A percentile compares a stretch with the other conserved stretches of the same genome.
Conservation (phyloP, 257 asterid species). For the Cruciata laevipes region DNA sequence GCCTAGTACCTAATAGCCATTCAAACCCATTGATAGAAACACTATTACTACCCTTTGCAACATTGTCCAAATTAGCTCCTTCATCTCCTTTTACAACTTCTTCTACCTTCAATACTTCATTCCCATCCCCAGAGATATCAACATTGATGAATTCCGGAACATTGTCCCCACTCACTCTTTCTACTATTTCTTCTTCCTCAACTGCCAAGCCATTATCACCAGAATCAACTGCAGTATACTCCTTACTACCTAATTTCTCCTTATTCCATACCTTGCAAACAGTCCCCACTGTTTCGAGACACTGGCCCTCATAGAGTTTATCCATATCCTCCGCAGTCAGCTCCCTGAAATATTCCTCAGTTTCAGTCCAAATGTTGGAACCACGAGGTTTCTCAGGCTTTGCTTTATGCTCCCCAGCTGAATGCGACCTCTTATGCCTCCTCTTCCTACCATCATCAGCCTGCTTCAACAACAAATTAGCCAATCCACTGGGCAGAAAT, state of each 20-base stretch:
- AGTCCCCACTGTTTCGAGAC: constrained; percentile 10
- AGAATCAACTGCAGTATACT: constrained; percentile 18
- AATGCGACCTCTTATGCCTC: constrained; percentile 68
- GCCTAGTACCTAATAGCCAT: constrained; percentile 94
- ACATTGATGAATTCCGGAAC: constrained; percentile 45
- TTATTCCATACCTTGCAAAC: constrained; percentile 7
- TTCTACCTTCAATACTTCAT: constrained; percentile 9
- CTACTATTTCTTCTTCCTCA: constrained; percentile 26
- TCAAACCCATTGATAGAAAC: constrained; percentile 57
- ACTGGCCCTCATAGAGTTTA: constrained; percentile 38
- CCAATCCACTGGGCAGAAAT: constrained; percentile 56
- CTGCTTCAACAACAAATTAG: constrained; percentile 50
- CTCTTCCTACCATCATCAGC: constrained; percentile 62
- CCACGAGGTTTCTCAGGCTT: constrained; percentile 38
- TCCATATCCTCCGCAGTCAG: constrained; percentile 56
- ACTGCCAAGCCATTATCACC: constrained; percentile 16
- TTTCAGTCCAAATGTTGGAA: constrained; percentile 57
- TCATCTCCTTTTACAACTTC: constrained; percentile 18
- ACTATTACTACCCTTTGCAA: constrained; percentile 16
- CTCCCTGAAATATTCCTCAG: constrained; percentile 78
- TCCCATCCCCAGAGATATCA: constrained; percentile 33
- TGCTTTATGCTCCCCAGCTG: constrained; percentile 46
- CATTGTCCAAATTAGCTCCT: constrained; percentile 25
- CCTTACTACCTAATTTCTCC: constrained; percentile 7
- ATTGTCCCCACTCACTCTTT: constrained; percentile 28